Base-by-base conservation (phyloP, 106 monocot species). In the Platanthera zijinensis region DNA sequence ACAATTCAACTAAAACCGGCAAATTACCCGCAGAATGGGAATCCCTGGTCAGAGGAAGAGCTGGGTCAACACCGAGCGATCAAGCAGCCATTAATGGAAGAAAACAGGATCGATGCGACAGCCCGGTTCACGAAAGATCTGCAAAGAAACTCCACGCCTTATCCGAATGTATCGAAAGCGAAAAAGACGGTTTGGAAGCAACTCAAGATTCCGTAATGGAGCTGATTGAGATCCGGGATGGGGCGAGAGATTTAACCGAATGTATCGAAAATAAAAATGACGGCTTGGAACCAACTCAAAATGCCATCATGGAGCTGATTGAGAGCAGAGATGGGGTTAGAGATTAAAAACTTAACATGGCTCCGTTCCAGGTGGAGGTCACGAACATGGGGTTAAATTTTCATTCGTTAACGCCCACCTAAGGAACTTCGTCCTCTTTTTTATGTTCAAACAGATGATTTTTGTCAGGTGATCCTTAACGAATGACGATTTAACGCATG, bases 201-300 rank as follows among this genome's bases (percentile, higher is more conserved):
- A 89, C 84, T 13, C 86, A 85, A 61, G 74, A 70, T 51, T 7
- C 82, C 70, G 7, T 96, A 4, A 17, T 93, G 50, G 86, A 89
- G 8, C 87, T 81, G 87, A 69, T 96, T 51, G 18, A 50, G 10
- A 75, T 64, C 48, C 77, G 79, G 64, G 77, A 93, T 50, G 87
- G 93, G 84, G 96, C 93, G 79, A 80, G 80, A 17, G 5, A 14
- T 5, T 14, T 48, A 7, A 11, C 48, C 48, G 84, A 83, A 19
- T 22, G 48, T 52, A 80, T 57, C 51, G 69, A 76, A 17, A 57
- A 71, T 3, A 39, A 11, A 12, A 17, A 14, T 52, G 49, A 63
- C 57, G 48, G 50, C 25, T 72, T 75, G 21, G 81, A 82, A 50
- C 89, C 87, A 13, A 89, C 84, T 13, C 86, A 85, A 61, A 72